These are phyloP conservation scores for Dendrocalamus latiflorus DNA, from an alignment of 202 grass and related monocot genomes.

Conservation along the genomic window DNA sequence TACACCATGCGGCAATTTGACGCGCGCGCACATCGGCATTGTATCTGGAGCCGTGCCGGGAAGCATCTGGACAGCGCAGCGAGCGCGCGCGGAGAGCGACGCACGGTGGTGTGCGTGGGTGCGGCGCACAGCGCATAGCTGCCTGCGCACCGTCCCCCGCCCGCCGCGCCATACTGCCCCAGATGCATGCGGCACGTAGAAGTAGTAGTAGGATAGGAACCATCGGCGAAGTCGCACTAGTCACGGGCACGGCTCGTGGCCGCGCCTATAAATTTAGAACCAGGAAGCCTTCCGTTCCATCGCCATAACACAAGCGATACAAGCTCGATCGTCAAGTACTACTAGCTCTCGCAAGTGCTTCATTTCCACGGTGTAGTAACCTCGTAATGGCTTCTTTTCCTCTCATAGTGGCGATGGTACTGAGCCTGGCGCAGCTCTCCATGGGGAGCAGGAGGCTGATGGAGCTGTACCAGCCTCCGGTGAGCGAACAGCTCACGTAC, in stretches of 20 bases:
- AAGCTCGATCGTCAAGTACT: neutral
- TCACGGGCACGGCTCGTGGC: neutral
- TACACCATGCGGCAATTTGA: neutral
- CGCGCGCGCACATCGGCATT: neutral
- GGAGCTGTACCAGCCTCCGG: constrained; percentile 43
- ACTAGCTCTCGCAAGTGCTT: neutral
- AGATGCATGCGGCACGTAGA: neutral
- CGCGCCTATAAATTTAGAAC: constrained; percentile 22
- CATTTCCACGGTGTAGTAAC: neutral
- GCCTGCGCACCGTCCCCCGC: constrained; percentile 13
- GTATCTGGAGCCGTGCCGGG: constrained; percentile 33
- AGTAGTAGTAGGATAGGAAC: neutral
- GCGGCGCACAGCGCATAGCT: constrained; percentile 5
- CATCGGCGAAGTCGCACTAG: constrained; percentile 5
- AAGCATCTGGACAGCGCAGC: constrained; percentile 38
- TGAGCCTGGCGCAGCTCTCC: constrained; percentile 30
- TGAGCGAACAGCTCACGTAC: constrained; percentile 58
- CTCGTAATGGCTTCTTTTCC: constrained; percentile 14
- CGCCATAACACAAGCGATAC: neutral
- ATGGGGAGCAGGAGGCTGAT: constrained; percentile 45
- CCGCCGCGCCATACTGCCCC: constrained; percentile 8
- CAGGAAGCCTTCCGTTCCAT: neutral
- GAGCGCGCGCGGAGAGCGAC: constrained; percentile 1
- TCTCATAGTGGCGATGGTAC: neutral
- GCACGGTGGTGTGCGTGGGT: too few species aligned